phyloP scores from a whole-genome alignment of 441 rosid genomes.

The Daphne laureola region DNA sequence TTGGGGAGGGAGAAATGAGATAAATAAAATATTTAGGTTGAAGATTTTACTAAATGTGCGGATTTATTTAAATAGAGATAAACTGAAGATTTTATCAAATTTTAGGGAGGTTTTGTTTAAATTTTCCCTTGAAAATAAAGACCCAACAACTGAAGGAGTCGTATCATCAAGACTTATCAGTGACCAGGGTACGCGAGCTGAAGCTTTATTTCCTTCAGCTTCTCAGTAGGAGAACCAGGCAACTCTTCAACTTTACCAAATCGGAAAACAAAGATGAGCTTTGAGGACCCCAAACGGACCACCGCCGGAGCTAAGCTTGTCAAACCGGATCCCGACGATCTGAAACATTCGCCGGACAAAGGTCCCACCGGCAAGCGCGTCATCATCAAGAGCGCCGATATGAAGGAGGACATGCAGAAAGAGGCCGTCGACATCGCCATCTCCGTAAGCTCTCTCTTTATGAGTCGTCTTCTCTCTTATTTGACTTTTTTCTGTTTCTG shows the following conservation, averaged over 20 bases:
- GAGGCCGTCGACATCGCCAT: slow-evolving; percentile 86
- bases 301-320: slow-evolving; percentile 32
- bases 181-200: not conserved
- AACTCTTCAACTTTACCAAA: not conserved
- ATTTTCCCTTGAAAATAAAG: not conserved
- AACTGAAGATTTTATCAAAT: too few relatives aligned
- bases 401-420: slow-evolving; percentile 92
- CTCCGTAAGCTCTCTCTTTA: slow-evolving; percentile 32
- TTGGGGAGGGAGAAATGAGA: too few relatives aligned
- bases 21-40: too few relatives aligned
- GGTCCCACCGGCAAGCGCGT: slow-evolving; percentile 40
- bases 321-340: slow-evolving; percentile 47
- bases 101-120: too few relatives aligned
- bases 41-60: too few relatives aligned
- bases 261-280: slow-evolving; percentile 24
- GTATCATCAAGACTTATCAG: not conserved
- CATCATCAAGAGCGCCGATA: slow-evolving; percentile 90
- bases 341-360: slow-evolving; percentile 29
- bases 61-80: too few relatives aligned
- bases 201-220: not conserved
- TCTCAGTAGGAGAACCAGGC: not conserved
- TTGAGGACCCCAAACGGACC: slow-evolving; percentile 36
- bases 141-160: not conserved
- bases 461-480: not conserved
- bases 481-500: not conserved